Evolutionary conservation across 1,139 yeast genomes (phyloP).

Genomic region (Blastobotrys elegans): DNA sequence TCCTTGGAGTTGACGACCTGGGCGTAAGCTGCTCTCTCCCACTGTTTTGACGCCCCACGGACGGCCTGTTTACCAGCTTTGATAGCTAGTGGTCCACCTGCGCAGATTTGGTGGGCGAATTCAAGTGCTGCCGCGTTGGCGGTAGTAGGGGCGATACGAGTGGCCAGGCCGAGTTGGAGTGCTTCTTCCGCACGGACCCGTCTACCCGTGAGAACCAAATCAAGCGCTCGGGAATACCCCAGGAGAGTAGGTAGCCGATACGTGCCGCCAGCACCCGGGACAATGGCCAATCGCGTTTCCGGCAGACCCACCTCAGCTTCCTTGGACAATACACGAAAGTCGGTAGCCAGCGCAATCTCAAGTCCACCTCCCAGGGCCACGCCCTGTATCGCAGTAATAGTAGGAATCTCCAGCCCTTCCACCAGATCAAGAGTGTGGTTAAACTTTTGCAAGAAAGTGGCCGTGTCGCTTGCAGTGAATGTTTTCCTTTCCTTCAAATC

Average conservation of each 20-base stretch:
- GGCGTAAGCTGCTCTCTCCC: constrained; percentile 28
- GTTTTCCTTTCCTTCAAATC: constrained; percentile 34
- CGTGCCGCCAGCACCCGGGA: constrained; percentile 35
- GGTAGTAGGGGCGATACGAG: constrained; percentile 22
- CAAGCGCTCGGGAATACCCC: constrained; percentile 30
- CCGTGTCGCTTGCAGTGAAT: constrained; percentile 29
- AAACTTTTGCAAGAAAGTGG: constrained; percentile 27
- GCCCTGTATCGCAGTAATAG: constrained; percentile 30
- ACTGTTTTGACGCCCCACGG: constrained; percentile 25
- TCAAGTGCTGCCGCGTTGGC: constrained; percentile 26
- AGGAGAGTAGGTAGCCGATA: constrained; percentile 29
- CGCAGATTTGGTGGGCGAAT: constrained; percentile 27
- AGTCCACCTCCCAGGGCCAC: constrained; percentile 34
- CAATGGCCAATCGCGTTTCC: constrained; percentile 30
- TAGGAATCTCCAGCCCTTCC: constrained; percentile 29
- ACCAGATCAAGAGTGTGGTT: constrained; percentile 28
- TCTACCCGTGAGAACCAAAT: constrained; percentile 29
- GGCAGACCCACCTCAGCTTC: constrained; percentile 27
- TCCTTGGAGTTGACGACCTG: constrained; percentile 31
- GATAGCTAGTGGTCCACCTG: constrained; percentile 33
- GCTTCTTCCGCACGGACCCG: constrained; percentile 29
- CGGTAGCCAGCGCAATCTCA: constrained; percentile 30
- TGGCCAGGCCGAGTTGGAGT: constrained; percentile 25
- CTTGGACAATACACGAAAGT: constrained; percentile 27
- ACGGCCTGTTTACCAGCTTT: constrained; percentile 32